Evolutionary conservation across 2,329 filamentous ascomycete species (phyloP).

Genomic region (Sporothrix protearum): DNA sequence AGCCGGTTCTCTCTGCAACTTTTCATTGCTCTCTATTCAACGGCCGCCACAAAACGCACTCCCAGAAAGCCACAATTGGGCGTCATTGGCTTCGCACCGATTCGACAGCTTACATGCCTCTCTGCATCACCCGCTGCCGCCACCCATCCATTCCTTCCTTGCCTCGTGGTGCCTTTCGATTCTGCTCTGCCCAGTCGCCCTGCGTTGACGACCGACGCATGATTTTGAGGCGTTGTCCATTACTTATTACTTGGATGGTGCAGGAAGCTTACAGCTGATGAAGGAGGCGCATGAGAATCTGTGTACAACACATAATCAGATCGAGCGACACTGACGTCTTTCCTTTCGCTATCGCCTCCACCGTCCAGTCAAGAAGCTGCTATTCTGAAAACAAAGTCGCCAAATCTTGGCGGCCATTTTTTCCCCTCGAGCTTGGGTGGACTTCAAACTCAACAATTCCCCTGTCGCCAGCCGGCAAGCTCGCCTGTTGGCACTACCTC

Average conservation of each 20-base stretch:
- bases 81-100: neutral
- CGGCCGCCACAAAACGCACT: conserved; percentile 11
- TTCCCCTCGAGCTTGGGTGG: neutral
- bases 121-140: conserved; percentile 11
- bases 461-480: neutral
- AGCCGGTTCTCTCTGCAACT: too few relatives aligned
- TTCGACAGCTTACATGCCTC: neutral
- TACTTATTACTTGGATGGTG: conserved; percentile 11
- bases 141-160: neutral
- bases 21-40: neutral
- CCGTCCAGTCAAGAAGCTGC: conserved; percentile 1
- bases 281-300: conserved; percentile 2
- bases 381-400: neutral
- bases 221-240: conserved; percentile 14
- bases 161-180: neutral
- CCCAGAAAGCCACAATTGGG: conserved; percentile 9
- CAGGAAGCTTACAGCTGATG: conserved; percentile 20
- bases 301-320: conserved; percentile 18
- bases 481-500: neutral
- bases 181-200: neutral
- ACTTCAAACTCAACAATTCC: neutral
- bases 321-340: conserved; percentile 14
- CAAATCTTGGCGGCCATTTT: neutral
- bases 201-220: conserved; percentile 9
- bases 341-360: neutral